Conservation (phyloP, 495 filamentous ascomycete genomes). For the Aspergillus wentii region DNA sequence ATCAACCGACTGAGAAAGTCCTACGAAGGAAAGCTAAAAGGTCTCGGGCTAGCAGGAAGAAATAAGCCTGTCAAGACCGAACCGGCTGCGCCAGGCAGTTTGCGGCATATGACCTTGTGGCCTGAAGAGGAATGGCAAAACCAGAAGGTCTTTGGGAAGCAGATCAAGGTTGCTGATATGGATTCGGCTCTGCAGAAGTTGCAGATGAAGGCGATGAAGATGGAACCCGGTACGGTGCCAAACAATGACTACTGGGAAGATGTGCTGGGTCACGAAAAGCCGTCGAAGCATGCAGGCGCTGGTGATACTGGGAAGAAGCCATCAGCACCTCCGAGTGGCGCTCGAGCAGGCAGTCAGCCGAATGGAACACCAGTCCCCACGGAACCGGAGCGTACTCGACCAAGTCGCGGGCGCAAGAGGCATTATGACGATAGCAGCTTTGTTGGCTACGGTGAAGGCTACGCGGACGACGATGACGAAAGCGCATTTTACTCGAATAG, state of each 20-base stretch:
- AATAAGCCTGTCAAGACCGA: conserved; percentile 55
- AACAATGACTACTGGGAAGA: conserved; percentile 56
- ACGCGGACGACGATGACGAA: conserved; percentile 55
- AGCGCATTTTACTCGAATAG: conserved; percentile 41
- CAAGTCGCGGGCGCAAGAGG: conserved; percentile 61
- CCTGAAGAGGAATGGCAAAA: conserved; percentile 66
- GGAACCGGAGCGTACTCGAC: conserved; percentile 41
- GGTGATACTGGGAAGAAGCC: conserved; percentile 34
- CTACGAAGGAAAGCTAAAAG: conserved; percentile 66
- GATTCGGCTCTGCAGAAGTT: conserved; percentile 42
- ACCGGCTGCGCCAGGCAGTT: conserved; percentile 31
- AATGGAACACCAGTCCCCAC: conserved; percentile 26
- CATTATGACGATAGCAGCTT: conserved; percentile 65
- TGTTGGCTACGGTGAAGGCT: conserved; percentile 65
- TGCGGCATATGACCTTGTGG: conserved; percentile 44
- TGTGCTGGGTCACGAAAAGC: conserved; percentile 55
- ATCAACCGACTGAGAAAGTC: conserved; percentile 71
- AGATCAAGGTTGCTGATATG: conserved; percentile 42
- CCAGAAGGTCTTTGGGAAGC: conserved; percentile 58
- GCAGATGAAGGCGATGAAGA: conserved; percentile 48
- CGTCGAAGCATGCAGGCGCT: conserved; percentile 26
- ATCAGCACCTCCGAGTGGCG: conserved; percentile 25
- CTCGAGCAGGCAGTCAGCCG: conserved; percentile 20
- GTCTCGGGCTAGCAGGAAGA: conserved; percentile 55
- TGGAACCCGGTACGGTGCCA: conserved; percentile 51